Conservation (phyloP, 805 yeast genomes). For the Scheffersomyces amazonensis region DNA sequence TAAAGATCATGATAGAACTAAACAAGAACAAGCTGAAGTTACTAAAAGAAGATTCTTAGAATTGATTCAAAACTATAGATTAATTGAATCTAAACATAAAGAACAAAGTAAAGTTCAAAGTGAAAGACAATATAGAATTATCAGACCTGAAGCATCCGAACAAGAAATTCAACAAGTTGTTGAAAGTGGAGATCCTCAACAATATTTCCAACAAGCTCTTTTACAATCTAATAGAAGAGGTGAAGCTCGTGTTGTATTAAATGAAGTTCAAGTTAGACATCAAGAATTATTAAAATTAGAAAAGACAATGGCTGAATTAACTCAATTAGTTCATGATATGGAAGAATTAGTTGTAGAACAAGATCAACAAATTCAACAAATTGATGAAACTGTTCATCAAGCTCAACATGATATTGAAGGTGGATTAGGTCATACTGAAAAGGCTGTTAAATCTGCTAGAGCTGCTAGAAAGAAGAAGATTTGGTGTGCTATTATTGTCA, state of each 20-base stretch:
- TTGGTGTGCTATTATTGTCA: slow-evolving; percentile 71
- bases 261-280: slow-evolving; percentile 95
- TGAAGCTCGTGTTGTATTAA: slow-evolving; percentile 91
- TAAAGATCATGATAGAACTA: slow-evolving; percentile 61
- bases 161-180: slow-evolving; percentile 83
- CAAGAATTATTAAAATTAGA: slow-evolving; percentile 92
- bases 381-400: slow-evolving; percentile 72
- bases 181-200: slow-evolving; percentile 81
- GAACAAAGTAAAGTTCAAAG: slow-evolving; percentile 85
- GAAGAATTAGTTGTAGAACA: slow-evolving; percentile 95
- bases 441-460: slow-evolving; percentile 85
- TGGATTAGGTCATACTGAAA: slow-evolving; percentile 91
- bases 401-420: slow-evolving; percentile 91
- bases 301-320: slow-evolving; percentile 91
- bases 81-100: slow-evolving; percentile 81
- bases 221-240: slow-evolving; percentile 85
- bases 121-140: slow-evolving; percentile 87
- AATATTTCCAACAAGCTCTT: slow-evolving; percentile 91
- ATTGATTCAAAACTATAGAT: slow-evolving; percentile 81
- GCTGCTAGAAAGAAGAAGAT: slow-evolving; percentile 88
- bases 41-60: slow-evolving; percentile 81
- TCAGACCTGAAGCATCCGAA: slow-evolving; percentile 80
- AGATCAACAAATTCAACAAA: slow-evolving; percentile 79
- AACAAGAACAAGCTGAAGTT: slow-evolving; percentile 87
- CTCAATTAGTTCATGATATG: slow-evolving; percentile 93